Conservation (phyloP, 1,284 basidiomycete genomes). For the Pseudozyma pruni region DNA sequence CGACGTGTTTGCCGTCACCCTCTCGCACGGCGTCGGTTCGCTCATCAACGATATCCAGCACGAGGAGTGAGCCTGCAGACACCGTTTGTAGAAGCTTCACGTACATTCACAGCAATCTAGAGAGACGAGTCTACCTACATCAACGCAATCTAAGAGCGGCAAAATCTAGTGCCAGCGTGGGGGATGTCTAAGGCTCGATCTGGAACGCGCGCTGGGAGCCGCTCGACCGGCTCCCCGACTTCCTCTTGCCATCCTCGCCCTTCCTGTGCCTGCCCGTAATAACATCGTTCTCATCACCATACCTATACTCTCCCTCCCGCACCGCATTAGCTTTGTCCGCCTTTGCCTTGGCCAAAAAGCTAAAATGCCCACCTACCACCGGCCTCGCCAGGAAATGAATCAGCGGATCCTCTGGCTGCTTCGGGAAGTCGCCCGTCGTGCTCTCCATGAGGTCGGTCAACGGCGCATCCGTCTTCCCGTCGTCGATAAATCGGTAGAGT, state of each 20-base stretch:
- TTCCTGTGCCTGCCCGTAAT: constrained; percentile 23
- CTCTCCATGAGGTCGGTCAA: constrained; percentile 66
- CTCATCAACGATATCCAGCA: constrained; percentile 69
- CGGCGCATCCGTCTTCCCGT: constrained; percentile 65
- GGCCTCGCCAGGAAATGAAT: constrained; percentile 67
- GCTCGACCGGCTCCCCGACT: constrained; percentile 23
- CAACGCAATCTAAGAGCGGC: too few relatives aligned
- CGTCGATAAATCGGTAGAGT: constrained; percentile 60
- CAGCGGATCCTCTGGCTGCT: constrained; percentile 53
- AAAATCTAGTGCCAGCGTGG: too few relatives aligned
- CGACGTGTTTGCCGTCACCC: constrained; percentile 68
- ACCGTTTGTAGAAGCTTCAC: too few relatives aligned
- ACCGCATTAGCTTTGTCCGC: constrained; percentile 65
- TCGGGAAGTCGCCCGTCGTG: constrained; percentile 56
- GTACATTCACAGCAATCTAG: too few relatives aligned
- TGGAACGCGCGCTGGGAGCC: constrained; percentile 41
- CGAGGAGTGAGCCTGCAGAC: constrained; percentile 56
- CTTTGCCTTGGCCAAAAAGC: constrained; percentile 65
- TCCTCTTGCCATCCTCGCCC: constrained; percentile 10
- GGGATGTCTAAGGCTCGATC: constrained; percentile 8
- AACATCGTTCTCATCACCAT: constrained; percentile 41
- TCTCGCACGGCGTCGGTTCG: constrained; percentile 69
- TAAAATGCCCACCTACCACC: constrained; percentile 67
- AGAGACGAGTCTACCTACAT: too few relatives aligned
- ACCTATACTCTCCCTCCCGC: constrained; percentile 23